These are phyloP conservation scores for Amauroascus verrucosus DNA, from an alignment of 2,329 filamentous ascomycete species.

Conservation along the genomic window DNA sequence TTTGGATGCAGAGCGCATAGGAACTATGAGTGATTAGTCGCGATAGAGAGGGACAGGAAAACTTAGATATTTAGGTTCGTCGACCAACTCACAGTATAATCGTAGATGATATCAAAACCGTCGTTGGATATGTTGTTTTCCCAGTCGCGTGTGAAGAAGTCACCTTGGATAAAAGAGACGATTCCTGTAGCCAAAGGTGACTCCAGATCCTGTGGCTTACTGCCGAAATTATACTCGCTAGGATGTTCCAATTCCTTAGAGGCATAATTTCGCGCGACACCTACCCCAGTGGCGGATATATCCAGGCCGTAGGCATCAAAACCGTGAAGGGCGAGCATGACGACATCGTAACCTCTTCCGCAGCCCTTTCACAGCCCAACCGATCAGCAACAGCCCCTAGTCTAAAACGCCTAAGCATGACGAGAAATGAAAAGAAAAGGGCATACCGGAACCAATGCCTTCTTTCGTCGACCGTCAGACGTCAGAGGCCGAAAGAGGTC, in stretches of 20 bases:
- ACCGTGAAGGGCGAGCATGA: constrained; percentile 26
- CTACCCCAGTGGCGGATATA: constrained; percentile 22
- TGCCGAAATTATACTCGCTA: background rate
- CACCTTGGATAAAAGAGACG: background rate
- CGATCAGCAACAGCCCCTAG: no score
- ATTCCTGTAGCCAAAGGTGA: background rate
- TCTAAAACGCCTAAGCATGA: no score
- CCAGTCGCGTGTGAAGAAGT: background rate
- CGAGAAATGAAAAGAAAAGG: no score
- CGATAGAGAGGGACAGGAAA: no score
- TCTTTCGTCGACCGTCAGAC: constrained; percentile 19
- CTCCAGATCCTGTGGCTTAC: background rate
- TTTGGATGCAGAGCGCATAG: constrained; percentile 50
- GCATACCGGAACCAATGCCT: constrained; percentile 26
- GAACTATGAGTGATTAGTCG: constrained; percentile 47
- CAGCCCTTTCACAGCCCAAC: constrained; percentile 21
- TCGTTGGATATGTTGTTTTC: background rate
- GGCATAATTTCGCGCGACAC: constrained; percentile 20
- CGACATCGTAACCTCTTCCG: constrained; percentile 27
- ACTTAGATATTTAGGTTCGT: no score
- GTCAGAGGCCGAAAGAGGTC: constrained; percentile 18
- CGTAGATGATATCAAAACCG: constrained; percentile 51
- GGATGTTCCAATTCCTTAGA: background rate
- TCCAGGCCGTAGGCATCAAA: constrained; percentile 26
- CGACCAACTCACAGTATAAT: constrained; percentile 47